Conservation (phyloP, 192 early-diverging fungal species). For the Podila horticola region DNA sequence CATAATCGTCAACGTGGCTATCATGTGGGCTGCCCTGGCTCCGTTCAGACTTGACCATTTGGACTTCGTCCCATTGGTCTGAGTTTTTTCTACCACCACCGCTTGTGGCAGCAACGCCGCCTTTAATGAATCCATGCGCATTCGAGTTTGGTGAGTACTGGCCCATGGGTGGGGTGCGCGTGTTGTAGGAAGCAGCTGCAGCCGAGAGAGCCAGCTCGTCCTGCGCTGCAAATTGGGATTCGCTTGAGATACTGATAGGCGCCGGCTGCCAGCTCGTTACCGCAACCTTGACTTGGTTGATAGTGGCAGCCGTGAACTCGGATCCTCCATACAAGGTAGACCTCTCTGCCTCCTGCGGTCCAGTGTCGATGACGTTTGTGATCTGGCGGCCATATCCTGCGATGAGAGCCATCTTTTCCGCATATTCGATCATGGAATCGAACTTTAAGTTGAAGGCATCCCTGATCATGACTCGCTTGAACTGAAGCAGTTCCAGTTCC, state of each 20-base stretch:
- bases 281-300: slow-evolving; percentile 47
- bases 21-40: slow-evolving; percentile 17
- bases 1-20: slow-evolving; percentile 11
- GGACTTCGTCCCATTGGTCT: slow-evolving; percentile 29
- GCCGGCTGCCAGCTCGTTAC: slow-evolving; percentile 47
- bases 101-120: background rate
- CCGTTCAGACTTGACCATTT: slow-evolving; percentile 14
- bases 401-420: slow-evolving; percentile 56
- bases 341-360: slow-evolving; percentile 27
- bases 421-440: slow-evolving; percentile 52
- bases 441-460: slow-evolving; percentile 48
- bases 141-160: slow-evolving; percentile 7
- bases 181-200: slow-evolving; percentile 22
- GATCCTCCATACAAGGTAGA: slow-evolving; percentile 35
- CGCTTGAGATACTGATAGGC: slow-evolving; percentile 22
- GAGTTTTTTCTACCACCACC: slow-evolving; percentile 4
- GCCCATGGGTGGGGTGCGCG: slow-evolving; percentile 13
- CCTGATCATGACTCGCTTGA: slow-evolving; percentile 45
- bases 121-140: background rate
- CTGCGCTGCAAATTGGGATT: slow-evolving; percentile 30
- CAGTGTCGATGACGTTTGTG: slow-evolving; percentile 44
- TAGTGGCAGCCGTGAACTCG: slow-evolving; percentile 44
- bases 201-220: slow-evolving; percentile 37
- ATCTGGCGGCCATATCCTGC: slow-evolving; percentile 54
- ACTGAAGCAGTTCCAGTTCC: slow-evolving; percentile 49